phyloP scores from a whole-genome alignment of 768 basidiomycete species.

The Russula earlei region DNA sequence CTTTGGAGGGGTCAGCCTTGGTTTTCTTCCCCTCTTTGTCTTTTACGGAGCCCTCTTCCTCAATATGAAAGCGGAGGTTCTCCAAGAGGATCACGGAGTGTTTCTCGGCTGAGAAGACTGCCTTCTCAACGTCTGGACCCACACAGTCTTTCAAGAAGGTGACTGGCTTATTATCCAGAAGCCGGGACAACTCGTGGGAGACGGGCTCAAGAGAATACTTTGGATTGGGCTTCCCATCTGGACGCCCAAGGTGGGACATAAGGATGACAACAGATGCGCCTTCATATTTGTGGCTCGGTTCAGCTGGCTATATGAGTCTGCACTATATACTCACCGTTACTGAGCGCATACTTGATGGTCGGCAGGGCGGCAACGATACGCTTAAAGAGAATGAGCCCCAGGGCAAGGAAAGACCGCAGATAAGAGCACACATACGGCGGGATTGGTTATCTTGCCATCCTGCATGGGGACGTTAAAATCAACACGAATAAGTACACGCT shows the following conservation, averaged over 20 bases:
- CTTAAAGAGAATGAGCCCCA: constrained; percentile 33
- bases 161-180: constrained; percentile 54
- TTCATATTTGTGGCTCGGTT: constrained; percentile 25
- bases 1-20: constrained; percentile 79
- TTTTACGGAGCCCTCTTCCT: constrained; percentile 92
- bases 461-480: constrained; percentile 95
- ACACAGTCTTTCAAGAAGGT: constrained; percentile 81
- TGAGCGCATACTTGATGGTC: constrained; percentile 88
- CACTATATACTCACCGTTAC: constrained; percentile 49
- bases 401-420: constrained; percentile 4
- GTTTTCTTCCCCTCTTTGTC: constrained; percentile 91
- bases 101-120: constrained; percentile 52
- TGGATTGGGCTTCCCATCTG: constrained; percentile 79
- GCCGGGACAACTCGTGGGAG: constrained; percentile 66
- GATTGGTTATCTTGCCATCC: constrained; percentile 90
- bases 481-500: constrained; percentile 88
- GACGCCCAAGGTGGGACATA: constrained; percentile 98
- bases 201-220: constrained; percentile 92
- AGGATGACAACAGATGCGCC: constrained; percentile 78
- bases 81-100: constrained; percentile 87
- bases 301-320: constrained; percentile 3
- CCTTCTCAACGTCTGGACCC: constrained; percentile 73
- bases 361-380: constrained; percentile 96
- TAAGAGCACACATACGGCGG: constrained; percentile 56
- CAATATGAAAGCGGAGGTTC: constrained; percentile 97